Base-by-base conservation (phyloP, 2,329 filamentous ascomycete genomes). In the Alternaria ventricosa region DNA sequence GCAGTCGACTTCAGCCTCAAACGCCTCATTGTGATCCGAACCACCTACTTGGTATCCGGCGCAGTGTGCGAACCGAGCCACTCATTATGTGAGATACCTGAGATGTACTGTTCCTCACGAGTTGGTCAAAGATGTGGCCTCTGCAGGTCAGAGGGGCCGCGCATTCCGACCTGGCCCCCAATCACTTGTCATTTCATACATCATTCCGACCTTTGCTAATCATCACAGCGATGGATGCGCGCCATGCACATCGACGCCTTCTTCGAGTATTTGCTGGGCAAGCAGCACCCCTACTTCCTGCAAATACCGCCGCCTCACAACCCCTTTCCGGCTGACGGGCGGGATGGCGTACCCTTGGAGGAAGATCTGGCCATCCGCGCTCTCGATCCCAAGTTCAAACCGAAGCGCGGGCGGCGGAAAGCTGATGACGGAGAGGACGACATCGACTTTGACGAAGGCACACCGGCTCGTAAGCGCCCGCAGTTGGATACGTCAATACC, bases 221-320 rank as follows among this genome's bases (percentile, higher is more conserved):
- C 36, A 51, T 60, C 50, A 28, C 43, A 92, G 92, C 90, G 95
- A 75, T 97, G 94, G 94, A 96, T 97, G 92, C 93, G 93, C 77
- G 94, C 94, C 6, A 95, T 97, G 91, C 94, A 97, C 78, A 89
- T 97, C 56, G 93, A 97, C 83, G 92, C 93, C 11, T 97, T 97
- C 78, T 97, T 97, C 74, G 93, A 97, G 77, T 97, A 93, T 77
- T 87, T 96, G 20, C 85, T 95, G 66, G 88, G 89, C 53, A 93
- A 93, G 67, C 83, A 87, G 25, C 93, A 96, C 78, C 82, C 88
- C 0, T 97, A 97, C 79, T 97, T 91, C 83, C 89, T 87, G 15
- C 87, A 93, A 36, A 86, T 97, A 23, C 94, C 94, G 0, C 82
- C 85, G 6, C 85, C 87, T 13, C 83, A 87, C 28, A 87, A 89